These are phyloP conservation scores for Rhizopogon roseolus DNA, from an alignment of 768 basidiomycete genomes.

Conservation along the genomic window DNA sequence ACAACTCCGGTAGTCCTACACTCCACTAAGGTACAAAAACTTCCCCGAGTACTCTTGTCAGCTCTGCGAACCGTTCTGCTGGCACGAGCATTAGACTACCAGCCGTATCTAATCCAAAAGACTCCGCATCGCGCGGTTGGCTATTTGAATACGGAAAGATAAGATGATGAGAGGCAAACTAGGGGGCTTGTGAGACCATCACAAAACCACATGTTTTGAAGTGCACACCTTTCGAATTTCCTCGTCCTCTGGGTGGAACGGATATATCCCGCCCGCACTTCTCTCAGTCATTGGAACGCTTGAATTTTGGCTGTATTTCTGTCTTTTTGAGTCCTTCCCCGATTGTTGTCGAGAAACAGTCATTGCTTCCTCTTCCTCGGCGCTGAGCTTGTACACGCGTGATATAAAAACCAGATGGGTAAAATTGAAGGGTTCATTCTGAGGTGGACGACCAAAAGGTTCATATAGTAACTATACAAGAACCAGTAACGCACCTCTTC, in stretches of 20 bases:
- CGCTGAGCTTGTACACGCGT: slow-evolving; percentile 69
- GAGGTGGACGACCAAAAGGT: background rate
- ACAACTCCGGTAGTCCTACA: too few species aligned
- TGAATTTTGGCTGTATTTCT: slow-evolving; percentile 20
- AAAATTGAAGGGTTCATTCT: slow-evolving; percentile 65
- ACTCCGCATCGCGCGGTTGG: slow-evolving; percentile 53
- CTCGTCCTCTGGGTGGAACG: slow-evolving; percentile 88
- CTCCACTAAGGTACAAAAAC: slow-evolving; percentile 22
- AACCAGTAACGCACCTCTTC: slow-evolving; percentile 47
- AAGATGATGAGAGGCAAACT: slow-evolving; percentile 17
- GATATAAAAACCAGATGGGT: slow-evolving; percentile 74
- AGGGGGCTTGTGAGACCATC: background rate
- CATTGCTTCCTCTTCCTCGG: slow-evolving; percentile 57
- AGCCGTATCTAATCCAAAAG: slow-evolving; percentile 68
- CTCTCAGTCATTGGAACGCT: slow-evolving; percentile 9
- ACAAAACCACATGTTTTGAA: background rate
- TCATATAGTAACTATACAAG: background rate
- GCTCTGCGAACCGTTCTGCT: slow-evolving; percentile 31
- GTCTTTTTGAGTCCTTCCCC: slow-evolving; percentile 34
- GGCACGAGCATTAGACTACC: slow-evolving; percentile 65
- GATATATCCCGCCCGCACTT: slow-evolving; percentile 51
- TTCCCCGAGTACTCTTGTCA: slow-evolving; percentile 36
- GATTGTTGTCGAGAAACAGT: slow-evolving; percentile 31
- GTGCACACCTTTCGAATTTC: slow-evolving; percentile 55
- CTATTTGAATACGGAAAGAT: slow-evolving; percentile 46